phyloP scores from a whole-genome alignment of 2,329 filamentous ascomycete species.

The Xylariales sp. region DNA sequence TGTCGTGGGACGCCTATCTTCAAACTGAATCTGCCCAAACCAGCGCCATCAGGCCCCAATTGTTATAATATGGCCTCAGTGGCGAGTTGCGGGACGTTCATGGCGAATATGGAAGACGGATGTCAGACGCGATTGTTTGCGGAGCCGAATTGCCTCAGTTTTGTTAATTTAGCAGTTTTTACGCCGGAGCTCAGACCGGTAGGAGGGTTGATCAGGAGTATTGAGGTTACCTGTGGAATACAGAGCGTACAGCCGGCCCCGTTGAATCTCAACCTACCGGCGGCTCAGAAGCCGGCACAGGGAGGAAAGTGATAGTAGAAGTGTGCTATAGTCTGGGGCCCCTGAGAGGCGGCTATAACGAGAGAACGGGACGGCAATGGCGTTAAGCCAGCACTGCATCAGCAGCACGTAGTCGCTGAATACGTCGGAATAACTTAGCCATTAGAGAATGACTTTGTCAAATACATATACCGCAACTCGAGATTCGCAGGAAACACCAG shows the following conservation, averaged over 20 bases:
- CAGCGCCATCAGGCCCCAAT: slow-evolving; percentile 19
- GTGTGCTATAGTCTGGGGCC: too few relatives aligned
- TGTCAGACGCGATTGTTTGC: slow-evolving; percentile 32
- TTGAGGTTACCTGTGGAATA: slow-evolving; percentile 31
- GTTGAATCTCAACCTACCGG: slow-evolving; percentile 15
- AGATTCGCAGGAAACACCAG: too few relatives aligned
- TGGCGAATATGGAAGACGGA: slow-evolving; percentile 32
- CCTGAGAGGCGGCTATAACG: too few relatives aligned
- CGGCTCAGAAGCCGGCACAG: neutral
- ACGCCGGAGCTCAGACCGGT: slow-evolving; percentile 27
- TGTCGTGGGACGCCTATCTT: slow-evolving; percentile 29
- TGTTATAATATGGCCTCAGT: slow-evolving; percentile 28
- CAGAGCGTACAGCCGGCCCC: slow-evolving; percentile 20
- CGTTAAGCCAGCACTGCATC: too few relatives aligned
- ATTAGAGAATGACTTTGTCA: too few relatives aligned
- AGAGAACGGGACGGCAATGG: too few relatives aligned
- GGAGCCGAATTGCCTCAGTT: slow-evolving; percentile 28
- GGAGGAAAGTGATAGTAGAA: too few relatives aligned
- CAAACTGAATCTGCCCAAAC: slow-evolving; percentile 22
- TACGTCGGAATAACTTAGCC: too few relatives aligned
- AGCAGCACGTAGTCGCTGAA: too few relatives aligned
- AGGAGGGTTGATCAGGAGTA: slow-evolving; percentile 30
- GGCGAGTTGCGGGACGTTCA: slow-evolving; percentile 31
- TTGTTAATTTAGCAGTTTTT: slow-evolving; percentile 32
- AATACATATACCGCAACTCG: too few relatives aligned